A percentile compares a stretch with the other conserved stretches of the same genome.
Evolutionary conservation across 2,329 filamentous ascomycete species (phyloP).

Genomic region (Cladosporium sphaerospermum): DNA sequence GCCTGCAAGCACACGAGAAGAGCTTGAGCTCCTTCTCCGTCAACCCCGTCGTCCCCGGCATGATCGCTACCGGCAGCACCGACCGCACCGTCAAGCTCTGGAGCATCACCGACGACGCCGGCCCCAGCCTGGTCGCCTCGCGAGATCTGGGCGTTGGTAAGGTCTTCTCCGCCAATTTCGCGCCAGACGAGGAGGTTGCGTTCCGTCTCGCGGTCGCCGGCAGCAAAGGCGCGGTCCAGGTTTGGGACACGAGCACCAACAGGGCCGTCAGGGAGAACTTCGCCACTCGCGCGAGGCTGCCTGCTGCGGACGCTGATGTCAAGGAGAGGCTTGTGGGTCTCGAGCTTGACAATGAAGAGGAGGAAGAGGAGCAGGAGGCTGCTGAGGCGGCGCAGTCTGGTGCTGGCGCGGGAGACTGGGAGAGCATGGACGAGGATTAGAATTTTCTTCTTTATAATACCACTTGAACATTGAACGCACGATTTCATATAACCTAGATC

Average conservation of each 20-base stretch:
- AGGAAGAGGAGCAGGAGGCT: slow-evolving; percentile 54
- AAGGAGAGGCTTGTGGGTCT: slow-evolving; percentile 74
- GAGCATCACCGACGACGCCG: slow-evolving; percentile 66
- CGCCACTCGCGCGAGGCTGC: slow-evolving; percentile 58
- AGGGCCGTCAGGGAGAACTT: slow-evolving; percentile 78
- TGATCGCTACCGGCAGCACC: slow-evolving; percentile 85
- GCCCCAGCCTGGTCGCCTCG: slow-evolving; percentile 84
- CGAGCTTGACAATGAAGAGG: slow-evolving; percentile 58
- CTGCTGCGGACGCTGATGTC: slow-evolving; percentile 51
- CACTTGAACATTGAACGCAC: too few species aligned
- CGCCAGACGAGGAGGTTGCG: slow-evolving; percentile 80
- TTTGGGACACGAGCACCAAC: slow-evolving; percentile 97
- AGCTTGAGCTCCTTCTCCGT: slow-evolving; percentile 88
- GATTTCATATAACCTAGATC: too few species aligned
- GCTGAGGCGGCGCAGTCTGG: slow-evolving; percentile 44
- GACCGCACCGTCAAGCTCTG: slow-evolving; percentile 96
- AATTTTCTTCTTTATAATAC: background rate
- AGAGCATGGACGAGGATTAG: slow-evolving; percentile 33
- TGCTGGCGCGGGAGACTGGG: slow-evolving; percentile 28
- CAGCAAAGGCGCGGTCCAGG: slow-evolving; percentile 84
- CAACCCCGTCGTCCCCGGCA: slow-evolving; percentile 83
- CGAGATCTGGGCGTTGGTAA: slow-evolving; percentile 91
- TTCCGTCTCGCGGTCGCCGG: slow-evolving; percentile 91
- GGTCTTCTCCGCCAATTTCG: slow-evolving; percentile 86
- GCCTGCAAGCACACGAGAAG: slow-evolving; percentile 89